A percentile compares a stretch with the other conserved stretches of the same genome.
phyloP scores from a whole-genome alignment of 139 green algal genomes.

The Klebsormidium nitens region DNA sequence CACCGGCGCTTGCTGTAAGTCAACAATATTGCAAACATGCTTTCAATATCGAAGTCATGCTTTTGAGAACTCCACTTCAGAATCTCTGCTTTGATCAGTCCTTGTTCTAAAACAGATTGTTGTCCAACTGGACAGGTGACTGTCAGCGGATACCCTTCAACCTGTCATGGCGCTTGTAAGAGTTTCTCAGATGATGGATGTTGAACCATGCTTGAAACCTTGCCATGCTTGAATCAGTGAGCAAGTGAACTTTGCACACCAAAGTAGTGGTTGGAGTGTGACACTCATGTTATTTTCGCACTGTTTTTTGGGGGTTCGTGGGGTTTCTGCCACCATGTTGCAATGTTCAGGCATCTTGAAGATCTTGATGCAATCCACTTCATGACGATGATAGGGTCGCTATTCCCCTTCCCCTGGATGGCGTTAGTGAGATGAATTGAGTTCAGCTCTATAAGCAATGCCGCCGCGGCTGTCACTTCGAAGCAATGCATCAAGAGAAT shows the following conservation, averaged over 20 bases:
- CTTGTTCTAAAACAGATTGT: background rate
- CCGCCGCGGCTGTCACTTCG: background rate
- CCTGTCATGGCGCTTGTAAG: background rate
- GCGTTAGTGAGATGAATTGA: too few species aligned
- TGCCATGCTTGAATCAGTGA: too few species aligned
- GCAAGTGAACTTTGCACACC: too few species aligned
- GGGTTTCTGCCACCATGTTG: too few species aligned
- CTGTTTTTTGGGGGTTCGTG: too few species aligned
- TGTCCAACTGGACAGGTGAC: background rate
- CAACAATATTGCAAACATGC: too few species aligned
- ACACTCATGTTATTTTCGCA: background rate
- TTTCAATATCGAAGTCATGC: background rate
- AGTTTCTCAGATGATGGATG: too few species aligned
- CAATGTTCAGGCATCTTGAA: too few species aligned
- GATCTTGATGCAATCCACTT: too few species aligned
- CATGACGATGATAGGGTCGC: too few species aligned
- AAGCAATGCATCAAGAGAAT: background rate
- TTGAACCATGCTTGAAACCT: too few species aligned
- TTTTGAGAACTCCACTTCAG: constrained; percentile 4
- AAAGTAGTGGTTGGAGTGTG: background rate
- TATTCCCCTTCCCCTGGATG: too few species aligned
- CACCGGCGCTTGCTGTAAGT: constrained; percentile 65
- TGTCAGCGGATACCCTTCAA: background rate
- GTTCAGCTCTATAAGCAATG: background rate
- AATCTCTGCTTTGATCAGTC: background rate